Evolutionary conservation across 164 flowering plant species (phyloP).

Genomic region (Stephania japonica): DNA sequence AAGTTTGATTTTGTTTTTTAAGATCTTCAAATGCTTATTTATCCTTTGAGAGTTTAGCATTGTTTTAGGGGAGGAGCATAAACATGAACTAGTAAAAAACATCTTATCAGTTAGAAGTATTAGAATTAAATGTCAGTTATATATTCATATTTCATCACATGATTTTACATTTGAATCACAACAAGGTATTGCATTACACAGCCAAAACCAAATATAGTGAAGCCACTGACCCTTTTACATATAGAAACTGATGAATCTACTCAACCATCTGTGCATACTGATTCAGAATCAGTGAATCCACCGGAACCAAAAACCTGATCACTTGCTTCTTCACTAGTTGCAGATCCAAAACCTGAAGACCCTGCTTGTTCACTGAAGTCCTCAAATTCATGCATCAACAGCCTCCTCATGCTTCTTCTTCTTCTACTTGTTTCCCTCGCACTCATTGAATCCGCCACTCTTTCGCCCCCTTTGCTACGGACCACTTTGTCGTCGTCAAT

Average conservation of each 20-base stretch:
- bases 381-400: slow-evolving; percentile 11
- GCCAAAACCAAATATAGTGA: not conserved
- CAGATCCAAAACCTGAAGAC: slow-evolving; percentile 41
- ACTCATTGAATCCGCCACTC: no score
- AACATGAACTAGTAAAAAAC: no score
- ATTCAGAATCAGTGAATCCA: slow-evolving; percentile 18
- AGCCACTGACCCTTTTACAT: not conserved
- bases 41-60: no score
- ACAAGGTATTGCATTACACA: no score
- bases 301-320: slow-evolving; percentile 8
- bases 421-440: not conserved
- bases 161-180: no score
- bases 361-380: slow-evolving; percentile 16
- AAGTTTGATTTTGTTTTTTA: no score
- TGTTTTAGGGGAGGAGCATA: no score
- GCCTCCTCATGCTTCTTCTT: slow-evolving; percentile 45
- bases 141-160: no score
- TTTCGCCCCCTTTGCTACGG: slow-evolving; percentile 30
- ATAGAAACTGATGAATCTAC: not conserved
- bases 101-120: no score
- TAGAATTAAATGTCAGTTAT: no score
- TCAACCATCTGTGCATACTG: slow-evolving; percentile 16
- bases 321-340: slow-evolving; percentile 12
- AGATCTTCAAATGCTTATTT: no score
- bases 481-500: slow-evolving; percentile 1